These are phyloP conservation scores for Trichomonas vaginalis DNA, from an alignment of 208 protist species.

Conservation along the genomic window DNA sequence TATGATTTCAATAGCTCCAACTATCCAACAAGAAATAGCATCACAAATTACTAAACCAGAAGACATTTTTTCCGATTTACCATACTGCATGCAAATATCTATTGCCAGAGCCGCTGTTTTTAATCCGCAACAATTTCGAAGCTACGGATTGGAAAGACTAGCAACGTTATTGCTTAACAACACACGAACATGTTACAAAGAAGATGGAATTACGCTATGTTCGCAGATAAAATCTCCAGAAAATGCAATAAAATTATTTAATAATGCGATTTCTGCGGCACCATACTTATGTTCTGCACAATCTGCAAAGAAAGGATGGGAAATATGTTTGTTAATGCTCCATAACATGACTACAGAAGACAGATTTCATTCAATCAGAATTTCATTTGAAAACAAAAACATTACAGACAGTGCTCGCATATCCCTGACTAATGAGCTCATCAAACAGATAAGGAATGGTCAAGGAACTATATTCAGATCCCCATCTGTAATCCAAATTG, in stretches of 20 bases:
- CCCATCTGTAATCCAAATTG: neutral
- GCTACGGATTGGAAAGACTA: neutral
- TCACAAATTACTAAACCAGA: neutral
- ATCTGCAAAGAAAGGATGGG: neutral
- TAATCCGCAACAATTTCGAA: neutral
- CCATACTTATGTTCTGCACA: neutral
- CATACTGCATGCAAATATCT: neutral
- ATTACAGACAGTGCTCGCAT: neutral
- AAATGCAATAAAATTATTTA: neutral
- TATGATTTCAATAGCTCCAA: neutral
- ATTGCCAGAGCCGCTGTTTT: neutral
- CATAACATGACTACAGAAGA: neutral
- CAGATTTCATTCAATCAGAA: neutral
- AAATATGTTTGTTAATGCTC: neutral
- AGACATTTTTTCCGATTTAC: neutral
- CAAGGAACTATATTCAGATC: neutral
- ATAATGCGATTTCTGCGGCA: neutral
- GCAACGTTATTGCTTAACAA: neutral
- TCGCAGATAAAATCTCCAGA: neutral
- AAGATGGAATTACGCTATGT: neutral
- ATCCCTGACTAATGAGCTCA: neutral
- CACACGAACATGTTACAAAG: neutral
- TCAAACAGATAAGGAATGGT: neutral
- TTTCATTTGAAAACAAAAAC: neutral
- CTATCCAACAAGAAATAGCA: neutral